These are phyloP conservation scores for Termitomyces sp. DNA, from an alignment of 768 basidiomycete species.

Conservation along the genomic window DNA sequence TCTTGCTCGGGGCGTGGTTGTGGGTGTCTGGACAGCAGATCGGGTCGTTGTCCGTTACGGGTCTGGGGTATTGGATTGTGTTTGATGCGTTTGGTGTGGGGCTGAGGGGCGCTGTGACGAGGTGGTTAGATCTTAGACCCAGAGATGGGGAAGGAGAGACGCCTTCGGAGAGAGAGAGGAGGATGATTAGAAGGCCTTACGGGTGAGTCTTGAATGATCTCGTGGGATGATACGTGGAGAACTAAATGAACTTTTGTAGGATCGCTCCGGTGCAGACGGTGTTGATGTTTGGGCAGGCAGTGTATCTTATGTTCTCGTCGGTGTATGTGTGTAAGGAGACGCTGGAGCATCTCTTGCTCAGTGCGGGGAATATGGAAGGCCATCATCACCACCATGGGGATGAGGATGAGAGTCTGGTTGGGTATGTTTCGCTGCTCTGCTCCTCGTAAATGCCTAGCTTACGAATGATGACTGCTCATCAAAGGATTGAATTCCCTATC, in stretches of 20 bases:
- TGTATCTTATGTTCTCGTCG: constrained; percentile 92
- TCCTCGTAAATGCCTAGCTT: constrained; percentile 36
- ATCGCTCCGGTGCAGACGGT: constrained; percentile 69
- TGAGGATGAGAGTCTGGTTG: constrained; percentile 47
- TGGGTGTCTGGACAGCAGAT: constrained; percentile 91
- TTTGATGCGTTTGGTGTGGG: constrained; percentile 89
- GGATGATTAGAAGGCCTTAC: constrained; percentile 62
- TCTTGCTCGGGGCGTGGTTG: constrained; percentile 66
- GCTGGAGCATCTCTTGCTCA: constrained; percentile 85
- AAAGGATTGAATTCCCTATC: constrained; percentile 65
- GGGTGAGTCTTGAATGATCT: constrained; percentile 24
- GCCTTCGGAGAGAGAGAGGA: constrained; percentile 28
- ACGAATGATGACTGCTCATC: not conserved
- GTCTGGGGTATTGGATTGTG: constrained; percentile 93
- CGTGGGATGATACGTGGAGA: not conserved
- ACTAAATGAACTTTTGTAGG: constrained; percentile 30
- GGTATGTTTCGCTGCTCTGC: constrained; percentile 38
- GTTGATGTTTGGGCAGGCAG: constrained; percentile 82
- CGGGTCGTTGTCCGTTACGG: constrained; percentile 85
- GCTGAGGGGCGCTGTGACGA: constrained; percentile 44
- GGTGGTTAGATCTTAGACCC: constrained; percentile 33
- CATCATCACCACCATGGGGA: constrained; percentile 68
- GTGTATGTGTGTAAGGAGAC: constrained; percentile 98
- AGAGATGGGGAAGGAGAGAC: constrained; percentile 17
- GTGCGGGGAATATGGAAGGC: constrained; percentile 45